Conservation (phyloP, 306 rosid genomes). For the Styphnolobium japonicum region DNA sequence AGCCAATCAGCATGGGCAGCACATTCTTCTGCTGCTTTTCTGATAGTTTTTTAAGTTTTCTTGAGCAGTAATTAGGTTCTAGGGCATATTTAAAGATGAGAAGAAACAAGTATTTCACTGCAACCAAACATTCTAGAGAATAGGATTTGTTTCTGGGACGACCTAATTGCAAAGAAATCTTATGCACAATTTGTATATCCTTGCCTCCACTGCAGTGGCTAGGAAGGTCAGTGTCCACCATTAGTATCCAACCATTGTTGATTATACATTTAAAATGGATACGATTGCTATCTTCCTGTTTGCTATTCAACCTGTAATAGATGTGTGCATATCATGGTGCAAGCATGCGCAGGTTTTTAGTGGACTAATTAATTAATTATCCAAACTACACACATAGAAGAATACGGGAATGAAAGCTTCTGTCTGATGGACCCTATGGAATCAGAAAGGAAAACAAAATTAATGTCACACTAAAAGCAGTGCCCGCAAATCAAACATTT, state of each 20-base stretch:
- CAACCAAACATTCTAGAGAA: slow-evolving; percentile 11
- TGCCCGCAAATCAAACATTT: slow-evolving; percentile 17
- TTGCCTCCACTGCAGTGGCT: neutral
- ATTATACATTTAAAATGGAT: neutral
- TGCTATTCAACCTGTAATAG: neutral
- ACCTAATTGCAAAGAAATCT: slow-evolving; percentile 41
- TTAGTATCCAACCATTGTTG: slow-evolving; percentile 1
- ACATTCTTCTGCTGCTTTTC: neutral
- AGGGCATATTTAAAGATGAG: slow-evolving; percentile 1
- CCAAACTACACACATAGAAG: neutral
- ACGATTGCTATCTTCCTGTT: neutral
- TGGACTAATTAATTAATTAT: slow-evolving; percentile 23
- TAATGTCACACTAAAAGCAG: neutral
- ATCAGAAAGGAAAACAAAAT: slow-evolving; percentile 9
- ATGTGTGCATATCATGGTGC: neutral
- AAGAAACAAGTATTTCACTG: slow-evolving; percentile 12
- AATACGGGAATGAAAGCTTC: neutral
- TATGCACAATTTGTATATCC: neutral
- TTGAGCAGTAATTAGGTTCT: neutral
- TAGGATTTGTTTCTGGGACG: slow-evolving; percentile 24
- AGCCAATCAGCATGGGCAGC: neutral
- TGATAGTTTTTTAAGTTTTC: neutral
- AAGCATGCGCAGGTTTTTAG: slow-evolving; percentile 30
- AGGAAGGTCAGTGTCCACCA: slow-evolving; percentile 34
- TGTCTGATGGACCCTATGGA: slow-evolving; percentile 10